Percentiles rank a stretch among this genome's conserved stretches.
Conservation (phyloP, 2,329 filamentous ascomycete genomes). For the Xylariaceae sp. region DNA sequence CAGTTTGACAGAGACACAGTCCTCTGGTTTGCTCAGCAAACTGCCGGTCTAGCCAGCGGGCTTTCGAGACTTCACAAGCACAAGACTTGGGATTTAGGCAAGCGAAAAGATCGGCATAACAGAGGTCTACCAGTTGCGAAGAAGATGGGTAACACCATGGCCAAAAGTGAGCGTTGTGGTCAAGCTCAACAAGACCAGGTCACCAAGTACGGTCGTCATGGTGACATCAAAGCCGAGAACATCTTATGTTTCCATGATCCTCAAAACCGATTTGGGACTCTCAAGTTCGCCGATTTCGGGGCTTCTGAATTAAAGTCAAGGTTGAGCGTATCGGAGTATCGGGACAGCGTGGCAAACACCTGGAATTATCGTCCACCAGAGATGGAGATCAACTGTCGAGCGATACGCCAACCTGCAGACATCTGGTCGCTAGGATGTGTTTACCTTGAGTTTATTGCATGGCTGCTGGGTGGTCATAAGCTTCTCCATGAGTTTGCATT, state of each 20-base stretch:
- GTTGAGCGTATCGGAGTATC: slow-evolving; percentile 1
- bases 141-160: no score
- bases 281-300: slow-evolving; percentile 7
- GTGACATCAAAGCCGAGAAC: slow-evolving; percentile 10
- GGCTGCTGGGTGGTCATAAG: slow-evolving; percentile 3
- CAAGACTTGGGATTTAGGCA: neutral
- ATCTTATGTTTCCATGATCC: slow-evolving; percentile 5
- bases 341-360: neutral
- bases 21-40: slow-evolving; percentile 2
- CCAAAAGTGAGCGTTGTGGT: no score
- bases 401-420: slow-evolving; percentile 2
- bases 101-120: neutral
- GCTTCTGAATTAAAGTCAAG: slow-evolving; percentile 3
- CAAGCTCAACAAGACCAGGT: neutral
- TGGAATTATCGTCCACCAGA: slow-evolving; percentile 4
- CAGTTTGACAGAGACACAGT: neutral
- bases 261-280: neutral
- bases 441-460: slow-evolving; percentile 10
- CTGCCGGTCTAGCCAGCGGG: slow-evolving; percentile 2
- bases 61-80: slow-evolving; percentile 7
- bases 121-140: no score
- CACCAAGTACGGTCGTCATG: slow-evolving; percentile 8
- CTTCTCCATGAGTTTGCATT: neutral
- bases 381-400: neutral
- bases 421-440: slow-evolving; percentile 12